Evolutionary conservation across 441 rosid species (phyloP).

Genomic region (Populus hybrid): DNA sequence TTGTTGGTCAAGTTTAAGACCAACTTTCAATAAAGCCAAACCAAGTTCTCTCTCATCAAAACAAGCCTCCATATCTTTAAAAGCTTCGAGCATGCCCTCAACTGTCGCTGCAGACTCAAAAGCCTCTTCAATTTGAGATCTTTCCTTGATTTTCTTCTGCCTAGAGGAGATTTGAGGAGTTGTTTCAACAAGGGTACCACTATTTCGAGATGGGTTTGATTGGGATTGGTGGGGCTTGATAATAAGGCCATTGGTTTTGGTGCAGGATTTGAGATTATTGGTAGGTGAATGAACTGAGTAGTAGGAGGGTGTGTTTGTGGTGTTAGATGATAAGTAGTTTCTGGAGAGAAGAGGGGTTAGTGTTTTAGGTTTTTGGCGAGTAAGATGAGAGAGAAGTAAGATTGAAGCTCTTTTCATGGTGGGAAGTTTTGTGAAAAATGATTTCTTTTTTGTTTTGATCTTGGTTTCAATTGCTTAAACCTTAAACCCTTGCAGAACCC

Average conservation of each 20-base stretch:
- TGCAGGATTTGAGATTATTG: conserved; percentile 31
- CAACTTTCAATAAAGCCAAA: conserved; percentile 69
- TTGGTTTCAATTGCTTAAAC: neutral
- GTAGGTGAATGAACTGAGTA: conserved; percentile 26
- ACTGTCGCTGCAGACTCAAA: conserved; percentile 76
- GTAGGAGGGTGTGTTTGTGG: conserved; percentile 22
- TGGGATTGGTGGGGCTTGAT: conserved; percentile 32
- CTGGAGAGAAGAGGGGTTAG: conserved; percentile 27
- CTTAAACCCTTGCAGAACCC: conserved; percentile 35
- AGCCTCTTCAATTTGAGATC: conserved; percentile 69
- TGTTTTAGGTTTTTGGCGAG: conserved; percentile 32
- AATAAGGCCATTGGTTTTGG: conserved; percentile 35
- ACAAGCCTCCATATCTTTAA: conserved; percentile 67
- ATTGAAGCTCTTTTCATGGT: conserved; percentile 59
- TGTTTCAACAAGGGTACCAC: conserved; percentile 49
- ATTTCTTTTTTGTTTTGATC: neutral
- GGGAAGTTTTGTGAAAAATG: neutral
- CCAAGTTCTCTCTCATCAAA: conserved; percentile 79
- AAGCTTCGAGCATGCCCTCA: conserved; percentile 70
- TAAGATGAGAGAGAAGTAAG: conserved; percentile 47
- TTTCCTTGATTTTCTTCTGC: conserved; percentile 57
- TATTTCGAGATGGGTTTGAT: conserved; percentile 42
- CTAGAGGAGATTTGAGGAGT: conserved; percentile 47
- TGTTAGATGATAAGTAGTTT: conserved; percentile 27
- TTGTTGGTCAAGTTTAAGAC: conserved; percentile 82